phyloP scores from a whole-genome alignment of 1,284 basidiomycete genomes.

The Papiliotrema laurentii region DNA sequence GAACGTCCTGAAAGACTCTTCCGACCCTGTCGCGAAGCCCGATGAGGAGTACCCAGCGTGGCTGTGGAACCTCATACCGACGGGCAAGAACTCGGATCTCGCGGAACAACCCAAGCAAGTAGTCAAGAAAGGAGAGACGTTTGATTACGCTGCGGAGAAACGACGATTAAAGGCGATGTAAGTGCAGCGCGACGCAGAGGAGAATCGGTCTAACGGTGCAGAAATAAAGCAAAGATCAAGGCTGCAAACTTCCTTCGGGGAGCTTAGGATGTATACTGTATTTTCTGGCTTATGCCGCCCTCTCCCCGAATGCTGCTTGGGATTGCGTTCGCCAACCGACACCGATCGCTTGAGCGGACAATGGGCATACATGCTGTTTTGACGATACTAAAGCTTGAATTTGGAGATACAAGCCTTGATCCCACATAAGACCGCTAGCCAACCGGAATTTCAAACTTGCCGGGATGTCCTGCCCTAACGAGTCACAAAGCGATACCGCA shows the following conservation, averaged over 20 bases:
- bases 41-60: constrained; percentile 86
- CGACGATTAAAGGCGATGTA: constrained; percentile 38
- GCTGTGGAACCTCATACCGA: constrained; percentile 71
- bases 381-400: no score
- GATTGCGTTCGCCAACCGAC: no score
- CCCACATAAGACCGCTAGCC: no score
- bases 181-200: constrained; percentile 13
- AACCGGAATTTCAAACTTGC: no score
- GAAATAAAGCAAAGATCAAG: constrained; percentile 44
- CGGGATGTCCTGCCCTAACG: no score
- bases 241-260: constrained; percentile 41
- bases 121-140: constrained; percentile 6
- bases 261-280: neutral
- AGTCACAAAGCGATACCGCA: no score
- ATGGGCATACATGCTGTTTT: no score
- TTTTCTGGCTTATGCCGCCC: neutral
- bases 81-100: constrained; percentile 13
- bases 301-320: neutral
- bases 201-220: constrained; percentile 10
- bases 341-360: no score
- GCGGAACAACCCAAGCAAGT: constrained; percentile 5
- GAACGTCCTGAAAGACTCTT: constrained; percentile 76
- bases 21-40: constrained; percentile 69
- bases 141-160: constrained; percentile 38
- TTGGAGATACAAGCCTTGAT: no score